These are phyloP conservation scores for Ogataea neopini DNA, from an alignment of 805 yeast species.

Conservation along the genomic window DNA sequence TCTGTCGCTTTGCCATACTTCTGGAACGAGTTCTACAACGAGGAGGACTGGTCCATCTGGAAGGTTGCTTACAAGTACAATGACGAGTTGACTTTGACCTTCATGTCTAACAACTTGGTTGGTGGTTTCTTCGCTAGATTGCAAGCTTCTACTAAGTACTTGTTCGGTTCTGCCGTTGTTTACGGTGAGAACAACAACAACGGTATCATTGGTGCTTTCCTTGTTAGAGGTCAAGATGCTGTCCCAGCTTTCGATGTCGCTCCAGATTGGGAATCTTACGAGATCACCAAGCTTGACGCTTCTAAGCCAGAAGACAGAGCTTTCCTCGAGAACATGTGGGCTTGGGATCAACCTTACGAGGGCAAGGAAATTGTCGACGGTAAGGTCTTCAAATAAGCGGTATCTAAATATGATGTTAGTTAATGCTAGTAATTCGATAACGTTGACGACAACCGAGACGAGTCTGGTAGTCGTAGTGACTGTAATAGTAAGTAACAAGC, in stretches of 20 bases:
- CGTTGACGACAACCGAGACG: too few species aligned
- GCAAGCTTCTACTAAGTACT: conserved; percentile 85
- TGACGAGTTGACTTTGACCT: conserved; percentile 94
- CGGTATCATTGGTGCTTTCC: conserved; percentile 94
- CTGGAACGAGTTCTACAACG: conserved; percentile 89
- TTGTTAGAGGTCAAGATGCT: conserved; percentile 92
- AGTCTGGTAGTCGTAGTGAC: too few species aligned
- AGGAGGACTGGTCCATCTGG: conserved; percentile 93
- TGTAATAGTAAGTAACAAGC: too few species aligned
- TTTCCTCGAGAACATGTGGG: conserved; percentile 88
- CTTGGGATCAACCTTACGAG: conserved; percentile 96
- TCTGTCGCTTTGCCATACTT: conserved; percentile 94
- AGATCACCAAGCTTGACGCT: conserved; percentile 79
- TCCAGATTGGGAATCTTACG: conserved; percentile 98
- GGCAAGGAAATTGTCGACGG: conserved; percentile 92
- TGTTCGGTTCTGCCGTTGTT: conserved; percentile 92
- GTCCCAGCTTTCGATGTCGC: conserved; percentile 96
- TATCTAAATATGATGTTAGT: neutral
- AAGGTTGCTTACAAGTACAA: conserved; percentile 96
- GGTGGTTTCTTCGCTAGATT: conserved; percentile 99
- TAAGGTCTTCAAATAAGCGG: conserved; percentile 85
- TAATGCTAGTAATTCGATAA: too few species aligned
- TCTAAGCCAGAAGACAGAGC: conserved; percentile 73
- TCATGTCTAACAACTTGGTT: conserved; percentile 97
- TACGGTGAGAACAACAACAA: conserved; percentile 98